Percentiles rank a stretch among this genome's conserved stretches.
phyloP scores from a whole-genome alignment of 257 asterid genomes.

The Eucommia ulmoides region DNA sequence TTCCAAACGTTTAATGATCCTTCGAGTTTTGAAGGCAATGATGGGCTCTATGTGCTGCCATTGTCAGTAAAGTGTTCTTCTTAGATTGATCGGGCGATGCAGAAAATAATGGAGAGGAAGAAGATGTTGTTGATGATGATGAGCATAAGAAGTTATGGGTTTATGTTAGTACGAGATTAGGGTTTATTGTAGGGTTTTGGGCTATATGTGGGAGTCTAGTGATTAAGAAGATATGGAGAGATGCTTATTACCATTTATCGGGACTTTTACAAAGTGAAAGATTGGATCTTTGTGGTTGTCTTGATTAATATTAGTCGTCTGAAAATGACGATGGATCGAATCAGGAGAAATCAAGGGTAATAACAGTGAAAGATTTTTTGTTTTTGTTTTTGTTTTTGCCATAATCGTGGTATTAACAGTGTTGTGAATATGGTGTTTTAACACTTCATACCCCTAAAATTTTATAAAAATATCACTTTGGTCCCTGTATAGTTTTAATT shows the following conservation, averaged over 20 bases:
- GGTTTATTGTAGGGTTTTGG: slow-evolving; percentile 8
- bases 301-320: not conserved
- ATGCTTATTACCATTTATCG: slow-evolving; percentile 3
- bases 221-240: slow-evolving; percentile 3
- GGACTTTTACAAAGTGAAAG: not conserved
- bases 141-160: not conserved
- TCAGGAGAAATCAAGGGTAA: too few species aligned
- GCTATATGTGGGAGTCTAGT: slow-evolving; percentile 5
- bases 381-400: too few species aligned
- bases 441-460: too few species aligned
- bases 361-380: too few species aligned
- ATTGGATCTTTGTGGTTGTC: not conserved
- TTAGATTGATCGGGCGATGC: not conserved
- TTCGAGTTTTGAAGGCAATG: slow-evolving; percentile 10
- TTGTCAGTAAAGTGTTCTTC: slow-evolving; percentile 5
- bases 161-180: not conserved
- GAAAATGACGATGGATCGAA: not conserved
- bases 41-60: slow-evolving; percentile 10
- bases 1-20: slow-evolving; percentile 13
- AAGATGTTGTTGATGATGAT: not conserved
- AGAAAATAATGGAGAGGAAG: slow-evolving; percentile 1
- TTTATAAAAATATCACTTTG: too few species aligned
- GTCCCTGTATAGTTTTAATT: too few species aligned
- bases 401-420: too few species aligned
- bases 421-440: too few species aligned